Evolutionary conservation across 805 yeast species (phyloP).

Genomic region (Priceomyces medius): DNA sequence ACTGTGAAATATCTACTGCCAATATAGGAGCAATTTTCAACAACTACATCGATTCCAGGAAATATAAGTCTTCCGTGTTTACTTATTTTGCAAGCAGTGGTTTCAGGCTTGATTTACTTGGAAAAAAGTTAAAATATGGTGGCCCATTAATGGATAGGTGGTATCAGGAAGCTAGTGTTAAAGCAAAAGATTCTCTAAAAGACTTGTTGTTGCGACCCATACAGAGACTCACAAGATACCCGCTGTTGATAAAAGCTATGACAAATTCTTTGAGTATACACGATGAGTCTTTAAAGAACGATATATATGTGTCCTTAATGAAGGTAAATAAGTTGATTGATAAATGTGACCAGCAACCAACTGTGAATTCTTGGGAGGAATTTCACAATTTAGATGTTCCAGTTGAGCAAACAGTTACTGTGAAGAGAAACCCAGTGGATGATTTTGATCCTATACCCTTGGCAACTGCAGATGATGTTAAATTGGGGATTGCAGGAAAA

Average conservation of each 20-base stretch:
- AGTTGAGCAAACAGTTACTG: constrained; percentile 4
- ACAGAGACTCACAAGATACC: constrained; percentile 43
- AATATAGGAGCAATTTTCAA: constrained; percentile 13
- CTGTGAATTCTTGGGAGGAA: constrained; percentile 13
- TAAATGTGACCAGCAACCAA: constrained; percentile 10
- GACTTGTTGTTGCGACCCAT: constrained; percentile 43
- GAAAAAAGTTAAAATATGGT: constrained; percentile 19
- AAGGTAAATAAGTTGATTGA: constrained; percentile 19
- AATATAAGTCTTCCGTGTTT: constrained; percentile 4
- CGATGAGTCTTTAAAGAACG: constrained; percentile 11
- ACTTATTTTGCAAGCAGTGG: constrained; percentile 8
- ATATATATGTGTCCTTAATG: constrained; percentile 17
- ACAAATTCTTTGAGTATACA: constrained; percentile 11
- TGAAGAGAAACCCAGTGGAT: neutral
- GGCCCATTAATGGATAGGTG: constrained; percentile 24
- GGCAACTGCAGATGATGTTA: constrained; percentile 11
- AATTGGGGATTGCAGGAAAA: constrained; percentile 7
- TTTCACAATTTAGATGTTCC: constrained; percentile 12
- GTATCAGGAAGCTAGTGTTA: constrained; percentile 26
- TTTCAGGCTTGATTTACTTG: constrained; percentile 11
- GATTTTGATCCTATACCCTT: constrained; percentile 9
- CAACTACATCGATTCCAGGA: constrained; percentile 4
- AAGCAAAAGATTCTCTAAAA: constrained; percentile 40
- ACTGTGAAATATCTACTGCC: constrained; percentile 6
- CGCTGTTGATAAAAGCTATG: constrained; percentile 15